phyloP scores from a whole-genome alignment of 208 protist species.

The Crithidia thermophila region DNA sequence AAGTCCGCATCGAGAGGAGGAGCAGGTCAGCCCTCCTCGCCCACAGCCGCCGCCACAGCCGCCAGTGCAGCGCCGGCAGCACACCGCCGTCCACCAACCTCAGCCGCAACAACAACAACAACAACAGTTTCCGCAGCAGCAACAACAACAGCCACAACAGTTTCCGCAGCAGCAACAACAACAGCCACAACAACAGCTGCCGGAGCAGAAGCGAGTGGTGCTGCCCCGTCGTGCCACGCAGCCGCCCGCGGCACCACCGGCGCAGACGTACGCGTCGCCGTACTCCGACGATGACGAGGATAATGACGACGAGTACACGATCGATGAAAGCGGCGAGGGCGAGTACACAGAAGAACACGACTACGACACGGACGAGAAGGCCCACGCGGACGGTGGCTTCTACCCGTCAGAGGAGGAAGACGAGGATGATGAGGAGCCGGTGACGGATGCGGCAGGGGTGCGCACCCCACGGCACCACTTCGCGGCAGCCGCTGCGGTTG shows the following conservation, averaged over 20 bases:
- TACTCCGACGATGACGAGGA: neutral
- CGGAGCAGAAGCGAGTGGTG: neutral
- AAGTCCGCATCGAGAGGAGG: neutral
- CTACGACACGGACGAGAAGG: neutral
- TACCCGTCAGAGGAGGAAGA: neutral
- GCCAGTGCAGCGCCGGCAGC: neutral
- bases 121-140: neutral
- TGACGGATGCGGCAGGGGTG: conserved; percentile 2
- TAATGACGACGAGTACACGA: neutral
- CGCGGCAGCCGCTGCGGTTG: neutral
- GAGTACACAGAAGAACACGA: neutral
- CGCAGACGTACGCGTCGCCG: neutral
- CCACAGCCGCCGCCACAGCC: neutral
- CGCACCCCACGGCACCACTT: neutral
- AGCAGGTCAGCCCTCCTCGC: neutral
- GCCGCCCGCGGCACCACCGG: too few relatives aligned
- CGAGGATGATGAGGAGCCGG: neutral
- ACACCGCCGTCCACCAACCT: neutral
- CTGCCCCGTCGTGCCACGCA: too few relatives aligned
- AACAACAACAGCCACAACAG: neutral
- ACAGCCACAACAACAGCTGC: neutral
- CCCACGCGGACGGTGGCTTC: neutral
- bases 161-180: neutral
- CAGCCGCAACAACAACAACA: neutral
- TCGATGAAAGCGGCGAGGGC: neutral